phyloP scores from a whole-genome alignment of 108 stramenopile genomes.

The Skeletonema marinoi region DNA sequence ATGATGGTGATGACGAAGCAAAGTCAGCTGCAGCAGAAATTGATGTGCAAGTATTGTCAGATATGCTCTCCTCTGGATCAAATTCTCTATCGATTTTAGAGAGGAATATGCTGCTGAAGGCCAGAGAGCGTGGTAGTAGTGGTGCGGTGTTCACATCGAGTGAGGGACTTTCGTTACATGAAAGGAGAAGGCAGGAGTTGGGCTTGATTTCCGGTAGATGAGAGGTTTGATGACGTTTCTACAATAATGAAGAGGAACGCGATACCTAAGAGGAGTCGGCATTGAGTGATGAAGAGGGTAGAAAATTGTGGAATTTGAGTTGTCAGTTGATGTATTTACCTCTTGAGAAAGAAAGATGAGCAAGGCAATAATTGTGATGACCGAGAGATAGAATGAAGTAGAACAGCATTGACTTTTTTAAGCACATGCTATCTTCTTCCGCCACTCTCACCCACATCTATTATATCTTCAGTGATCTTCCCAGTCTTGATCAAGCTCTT shows the following conservation, averaged over 20 bases:
- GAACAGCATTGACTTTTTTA: too few species aligned
- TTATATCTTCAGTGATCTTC: too few species aligned
- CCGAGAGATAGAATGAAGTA: too few species aligned
- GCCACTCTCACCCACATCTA: too few species aligned
- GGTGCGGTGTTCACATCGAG: neutral
- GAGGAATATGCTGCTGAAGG: constrained; percentile 25
- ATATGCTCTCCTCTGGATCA: constrained; percentile 27
- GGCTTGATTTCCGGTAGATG: constrained; percentile 10
- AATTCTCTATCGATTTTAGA: constrained; percentile 11
- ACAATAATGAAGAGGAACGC: too few species aligned
- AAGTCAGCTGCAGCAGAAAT: constrained; percentile 17
- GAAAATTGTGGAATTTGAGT: constrained; percentile 44
- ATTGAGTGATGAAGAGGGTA: constrained; percentile 24
- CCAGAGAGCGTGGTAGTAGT: constrained; percentile 8
- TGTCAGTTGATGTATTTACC: constrained; percentile 24
- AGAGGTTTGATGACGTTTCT: neutral
- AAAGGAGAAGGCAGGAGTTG: constrained; percentile 15
- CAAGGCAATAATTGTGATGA: too few species aligned
- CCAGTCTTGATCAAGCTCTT: too few species aligned
- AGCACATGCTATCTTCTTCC: too few species aligned
- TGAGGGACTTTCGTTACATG: constrained; percentile 20
- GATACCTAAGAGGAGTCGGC: neutral
- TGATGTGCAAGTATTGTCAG: constrained; percentile 37
- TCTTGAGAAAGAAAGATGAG: neutral
- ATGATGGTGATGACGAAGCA: neutral